Percentiles rank a stretch among this genome's conserved stretches.
phyloP scores from a whole-genome alignment of 352 stramenopile genomes.

The Thalassiosira livingstoniorum region DNA sequence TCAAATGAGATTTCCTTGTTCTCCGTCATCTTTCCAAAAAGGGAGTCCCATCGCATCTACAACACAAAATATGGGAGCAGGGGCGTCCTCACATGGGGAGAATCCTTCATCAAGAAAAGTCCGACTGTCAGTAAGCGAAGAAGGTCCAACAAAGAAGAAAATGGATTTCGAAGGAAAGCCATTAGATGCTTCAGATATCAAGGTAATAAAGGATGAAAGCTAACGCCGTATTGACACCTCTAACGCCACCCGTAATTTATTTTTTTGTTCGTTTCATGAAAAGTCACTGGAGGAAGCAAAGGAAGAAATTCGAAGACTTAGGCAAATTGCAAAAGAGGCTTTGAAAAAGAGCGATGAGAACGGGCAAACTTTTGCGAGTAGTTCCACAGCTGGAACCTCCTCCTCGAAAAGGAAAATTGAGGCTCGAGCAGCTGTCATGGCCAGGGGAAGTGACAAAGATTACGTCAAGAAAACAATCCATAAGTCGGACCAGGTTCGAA shows the following conservation, averaged over 20 bases:
- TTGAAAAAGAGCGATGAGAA: constrained; percentile 48
- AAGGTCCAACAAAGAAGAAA: constrained; percentile 11
- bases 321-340: constrained; percentile 56
- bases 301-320: constrained; percentile 56
- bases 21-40: constrained; percentile 1
- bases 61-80: constrained; percentile 29
- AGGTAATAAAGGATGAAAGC: neutral
- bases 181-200: constrained; percentile 58
- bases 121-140: neutral
- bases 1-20: constrained; percentile 11
- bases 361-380: constrained; percentile 23
- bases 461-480: constrained; percentile 62
- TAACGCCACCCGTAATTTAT: neutral
- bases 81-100: constrained; percentile 37
- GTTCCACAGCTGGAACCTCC: neutral
- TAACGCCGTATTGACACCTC: neutral
- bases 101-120: constrained; percentile 17
- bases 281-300: constrained; percentile 58
- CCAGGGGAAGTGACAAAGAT: constrained; percentile 31
- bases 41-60: neutral
- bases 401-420: constrained; percentile 22
- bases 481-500: constrained; percentile 57
- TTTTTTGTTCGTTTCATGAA: neutral
- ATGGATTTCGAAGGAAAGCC: constrained; percentile 49
- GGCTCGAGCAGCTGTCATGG: constrained; percentile 47